Evolutionary conservation across 2,329 filamentous ascomycete species (phyloP), one percentile per base, ranked within the genome.

Genomic region (Colletotrichum sojae): DNA sequence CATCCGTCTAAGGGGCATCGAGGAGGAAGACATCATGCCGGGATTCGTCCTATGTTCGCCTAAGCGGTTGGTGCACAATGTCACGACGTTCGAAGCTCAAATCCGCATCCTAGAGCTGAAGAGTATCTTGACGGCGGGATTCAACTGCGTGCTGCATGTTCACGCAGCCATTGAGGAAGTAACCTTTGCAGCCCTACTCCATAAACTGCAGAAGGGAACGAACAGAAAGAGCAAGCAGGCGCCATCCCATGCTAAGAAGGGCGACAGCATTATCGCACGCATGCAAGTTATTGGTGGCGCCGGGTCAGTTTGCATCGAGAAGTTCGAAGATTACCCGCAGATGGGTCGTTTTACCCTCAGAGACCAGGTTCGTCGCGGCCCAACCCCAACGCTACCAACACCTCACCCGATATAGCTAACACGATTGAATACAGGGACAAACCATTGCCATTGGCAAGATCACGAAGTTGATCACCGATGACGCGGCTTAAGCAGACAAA

Each of bases 391-490:
- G 18, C 43, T 15, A 36, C 16, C 25, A 62, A 73, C 55, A 43
- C 20, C 22, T 13, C 53, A 67, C 56, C 68, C 22, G 22, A 77
- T 70, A 76, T 60, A 45, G 51, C 57, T 64, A 48, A 64, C 48
- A 65, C 40, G 9, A 16, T 40, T 31, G 49, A 43, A 78, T n/a
- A 63, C 78, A 98, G 91, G 96, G 96, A 76, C 95, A 98, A 92
- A 99, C 96, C 0, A 98, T 99, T 84, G 96, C 96, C 65, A 99
- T 99, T 84, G 96, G 96, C 78, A 99, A 99, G 89, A 97, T 99
- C 80, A 98, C 94, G 69, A 98, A 95, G 88, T 88, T 99, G 72
- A 86, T 90, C 75, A 83, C 78, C 8, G 80, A 83, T 18, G 79
- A 80, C 9, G 48, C 67, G 0, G 55, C 76, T 60, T 74, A 72